phyloP scores from a whole-genome alignment of 2,329 filamentous ascomycete species.

The Fonsecaea nubica region DNA sequence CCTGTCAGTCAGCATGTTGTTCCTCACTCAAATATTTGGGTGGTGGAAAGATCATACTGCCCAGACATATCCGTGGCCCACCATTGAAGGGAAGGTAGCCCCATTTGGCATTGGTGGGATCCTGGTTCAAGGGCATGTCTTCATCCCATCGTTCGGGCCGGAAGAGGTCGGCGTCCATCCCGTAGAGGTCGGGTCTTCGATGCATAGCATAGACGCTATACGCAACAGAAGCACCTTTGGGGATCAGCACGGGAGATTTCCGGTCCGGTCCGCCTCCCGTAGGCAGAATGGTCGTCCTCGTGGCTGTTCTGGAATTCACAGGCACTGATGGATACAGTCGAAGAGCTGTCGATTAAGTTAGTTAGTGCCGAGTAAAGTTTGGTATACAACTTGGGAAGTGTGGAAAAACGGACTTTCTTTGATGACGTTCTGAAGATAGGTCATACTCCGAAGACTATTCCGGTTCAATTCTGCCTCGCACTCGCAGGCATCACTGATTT shows the following conservation, averaged over 20 bases:
- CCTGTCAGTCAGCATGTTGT: constrained; percentile 3
- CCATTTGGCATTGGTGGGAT: constrained; percentile 54
- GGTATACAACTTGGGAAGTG: background rate
- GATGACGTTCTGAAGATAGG: constrained; percentile 57
- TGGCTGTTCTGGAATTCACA: constrained; percentile 75
- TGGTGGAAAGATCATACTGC: constrained; percentile 45
- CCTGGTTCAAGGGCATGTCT: constrained; percentile 56
- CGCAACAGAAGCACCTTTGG: constrained; percentile 54
- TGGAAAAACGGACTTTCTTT: constrained; percentile 47
- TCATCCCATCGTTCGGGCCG: constrained; percentile 59
- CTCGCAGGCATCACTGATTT: constrained; percentile 65
- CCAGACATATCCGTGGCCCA: constrained; percentile 61
- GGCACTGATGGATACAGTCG: constrained; percentile 79
- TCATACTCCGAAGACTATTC: constrained; percentile 42
- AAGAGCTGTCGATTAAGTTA: constrained; percentile 62
- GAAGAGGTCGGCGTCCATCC: constrained; percentile 51
- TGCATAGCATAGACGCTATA: constrained; percentile 62
- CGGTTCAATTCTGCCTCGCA: background rate
- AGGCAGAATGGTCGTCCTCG: constrained; percentile 76
- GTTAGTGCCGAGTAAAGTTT: constrained; percentile 53
- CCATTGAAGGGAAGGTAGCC: constrained; percentile 62
- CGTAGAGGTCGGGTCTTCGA: constrained; percentile 52
- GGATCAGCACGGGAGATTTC: constrained; percentile 52
- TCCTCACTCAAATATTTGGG: background rate
- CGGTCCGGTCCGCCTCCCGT: constrained; percentile 61